Evolutionary conservation across 805 yeast genomes (phyloP).

Genomic region (Cyberlindnera euphorbiiphila): DNA sequence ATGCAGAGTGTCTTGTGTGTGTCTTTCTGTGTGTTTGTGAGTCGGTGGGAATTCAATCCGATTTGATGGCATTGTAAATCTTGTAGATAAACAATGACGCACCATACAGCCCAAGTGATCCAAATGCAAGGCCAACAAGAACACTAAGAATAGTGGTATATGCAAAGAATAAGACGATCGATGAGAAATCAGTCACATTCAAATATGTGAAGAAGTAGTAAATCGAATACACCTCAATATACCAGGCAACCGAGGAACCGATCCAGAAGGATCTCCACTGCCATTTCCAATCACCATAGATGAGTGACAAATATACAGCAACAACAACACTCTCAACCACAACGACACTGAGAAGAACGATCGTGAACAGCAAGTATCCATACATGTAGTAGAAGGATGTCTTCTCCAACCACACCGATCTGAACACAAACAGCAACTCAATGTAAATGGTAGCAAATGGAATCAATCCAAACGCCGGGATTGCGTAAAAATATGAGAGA

Average conservation of each 20-base stretch:
- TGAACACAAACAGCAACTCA: conserved; percentile 67
- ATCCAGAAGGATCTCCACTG: conserved; percentile 77
- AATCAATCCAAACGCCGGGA: conserved; percentile 58
- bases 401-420: conserved; percentile 77
- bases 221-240: conserved; percentile 61
- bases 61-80: conserved; percentile 55
- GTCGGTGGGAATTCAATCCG: conserved; percentile 36
- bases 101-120: conserved; percentile 68
- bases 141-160: conserved; percentile 65
- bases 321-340: conserved; percentile 70
- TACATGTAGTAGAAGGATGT: conserved; percentile 76
- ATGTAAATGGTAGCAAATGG: conserved; percentile 83
- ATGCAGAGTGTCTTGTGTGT: not conserved
- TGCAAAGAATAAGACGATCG: conserved; percentile 63
- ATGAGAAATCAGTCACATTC: conserved; percentile 62
- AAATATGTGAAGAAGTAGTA: conserved; percentile 60
- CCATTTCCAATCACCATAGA: conserved; percentile 61
- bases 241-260: conserved; percentile 70
- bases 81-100: conserved; percentile 61
- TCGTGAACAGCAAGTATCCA: conserved; percentile 67
- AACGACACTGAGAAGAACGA: conserved; percentile 54
- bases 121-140: conserved; percentile 65
- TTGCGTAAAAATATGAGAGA: conserved; percentile 22
- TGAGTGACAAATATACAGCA: conserved; percentile 59
- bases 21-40: not conserved